phyloP scores from a whole-genome alignment of 169 alveolate genomes.

The Cryptosporidium ubiquitum region DNA sequence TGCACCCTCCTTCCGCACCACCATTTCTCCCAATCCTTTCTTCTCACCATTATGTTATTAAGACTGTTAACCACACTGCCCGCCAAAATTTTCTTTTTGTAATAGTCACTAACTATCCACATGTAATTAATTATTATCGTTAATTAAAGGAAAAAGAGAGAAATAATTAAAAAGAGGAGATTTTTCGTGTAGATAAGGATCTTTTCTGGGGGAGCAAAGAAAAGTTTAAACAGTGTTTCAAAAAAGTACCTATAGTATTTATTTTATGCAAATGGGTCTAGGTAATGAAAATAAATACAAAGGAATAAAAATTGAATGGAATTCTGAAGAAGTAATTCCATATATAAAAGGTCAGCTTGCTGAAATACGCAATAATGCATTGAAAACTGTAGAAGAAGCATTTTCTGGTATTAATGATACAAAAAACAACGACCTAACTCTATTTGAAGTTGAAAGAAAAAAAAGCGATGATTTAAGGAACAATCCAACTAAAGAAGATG shows the following conservation, averaged over 20 bases:
- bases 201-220: not conserved
- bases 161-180: not conserved
- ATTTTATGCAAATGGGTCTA: not conserved
- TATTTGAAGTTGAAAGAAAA: not conserved
- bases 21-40: not conserved
- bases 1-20: not conserved
- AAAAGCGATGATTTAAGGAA: not conserved
- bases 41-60: not conserved
- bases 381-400: conserved; percentile 28
- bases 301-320: conserved; percentile 29
- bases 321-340: conserved; percentile 37
- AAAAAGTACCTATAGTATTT: not conserved
- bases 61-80: not conserved
- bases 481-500: not conserved
- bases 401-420: not conserved
- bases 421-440: not conserved
- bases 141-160: not conserved
- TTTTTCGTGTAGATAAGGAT: not conserved
- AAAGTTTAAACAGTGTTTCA: not conserved
- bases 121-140: not conserved
- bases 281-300: not conserved
- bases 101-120: conserved; percentile 27
- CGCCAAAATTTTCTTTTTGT: not conserved
- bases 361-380: conserved; percentile 49
- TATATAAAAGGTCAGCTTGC: conserved; percentile 18